Evolutionary conservation across 345 rosid species (phyloP).

Genomic region (Raphanus sativus): DNA sequence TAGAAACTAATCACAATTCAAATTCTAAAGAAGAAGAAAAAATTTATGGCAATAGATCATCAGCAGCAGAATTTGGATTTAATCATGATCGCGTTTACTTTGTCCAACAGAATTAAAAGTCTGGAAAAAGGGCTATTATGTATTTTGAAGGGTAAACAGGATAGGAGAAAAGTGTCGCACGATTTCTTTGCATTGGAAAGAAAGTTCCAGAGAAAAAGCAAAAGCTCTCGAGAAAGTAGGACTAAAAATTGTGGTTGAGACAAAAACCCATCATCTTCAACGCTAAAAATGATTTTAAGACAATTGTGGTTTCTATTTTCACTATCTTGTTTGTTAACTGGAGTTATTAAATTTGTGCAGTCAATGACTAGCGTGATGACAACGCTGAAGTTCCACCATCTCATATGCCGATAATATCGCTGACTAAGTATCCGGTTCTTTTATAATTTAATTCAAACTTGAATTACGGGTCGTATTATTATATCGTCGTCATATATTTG

Average conservation of each 20-base stretch:
- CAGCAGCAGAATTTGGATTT: background rate
- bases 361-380: conserved; percentile 16
- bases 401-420: background rate
- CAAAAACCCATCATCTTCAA: background rate
- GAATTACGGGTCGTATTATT: background rate
- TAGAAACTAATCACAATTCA: background rate
- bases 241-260: conserved; percentile 1
- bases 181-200: background rate
- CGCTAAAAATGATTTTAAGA: background rate
- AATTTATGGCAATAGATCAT: background rate
- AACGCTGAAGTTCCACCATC: conserved; percentile 9
- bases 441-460: background rate
- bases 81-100: background rate
- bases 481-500: background rate
- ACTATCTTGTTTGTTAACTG: background rate
- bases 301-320: background rate
- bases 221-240: background rate
- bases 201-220: background rate
- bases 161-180: background rate
- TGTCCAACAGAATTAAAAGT: background rate
- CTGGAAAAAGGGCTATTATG: background rate
- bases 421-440: conserved; percentile 2
- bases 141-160: background rate
- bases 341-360: background rate
- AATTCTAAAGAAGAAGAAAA: background rate